Base-by-base conservation (phyloP, 139 green algal genomes). In the Tetraselmis striata region DNA sequence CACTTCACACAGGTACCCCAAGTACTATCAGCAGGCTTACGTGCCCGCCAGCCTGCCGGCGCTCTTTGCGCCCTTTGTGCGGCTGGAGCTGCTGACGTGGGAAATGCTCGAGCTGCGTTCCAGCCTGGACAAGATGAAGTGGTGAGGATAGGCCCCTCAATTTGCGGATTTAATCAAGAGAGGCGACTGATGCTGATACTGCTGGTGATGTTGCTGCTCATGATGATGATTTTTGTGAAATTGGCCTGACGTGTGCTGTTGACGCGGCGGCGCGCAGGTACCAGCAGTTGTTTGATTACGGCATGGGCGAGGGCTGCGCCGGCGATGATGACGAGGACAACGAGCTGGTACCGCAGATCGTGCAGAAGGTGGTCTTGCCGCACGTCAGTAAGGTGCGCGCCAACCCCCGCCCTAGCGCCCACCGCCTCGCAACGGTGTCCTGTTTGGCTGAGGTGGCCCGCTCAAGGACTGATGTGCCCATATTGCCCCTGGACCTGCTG, bases 61-160 rank as follows among this genome's bases (percentile, higher is more conserved):
- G 2, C 89, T 99, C 18, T 95, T 99, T 85, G 94, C 96, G 32
- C 96, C 96, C 29, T 98, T 94, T 86, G 96, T 98, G 28, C 88
- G 95, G 25, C 85, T 97, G 80, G 91, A 98, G 88, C 91, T 99
- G 59, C 88, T 98, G 76, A 78, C 77, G 0, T 99, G 96, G 96
- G 92, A 95, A n/a, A 96, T 95, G 27, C 83, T 98, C 2, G 27
- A 29, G 79, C 67, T 85, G 78, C 29, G 32, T 80, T 74, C 88
- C 90, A 87, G 86, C 67, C 92, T 94, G 81, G 92, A 95, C 86
- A 83, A 79, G 18, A 89, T 92, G 77, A 45, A 83, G 1, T 95
- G 92, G 92, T 90, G 80, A 80, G 86, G 0, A n/a, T n/a, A n/a
- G n/a, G n/a, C n/a, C n/a, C n/a, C n/a, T n/a, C n/a, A n/a, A n/a